Conservation (phyloP, 495 filamentous ascomycete species). For the Halenospora varia region DNA sequence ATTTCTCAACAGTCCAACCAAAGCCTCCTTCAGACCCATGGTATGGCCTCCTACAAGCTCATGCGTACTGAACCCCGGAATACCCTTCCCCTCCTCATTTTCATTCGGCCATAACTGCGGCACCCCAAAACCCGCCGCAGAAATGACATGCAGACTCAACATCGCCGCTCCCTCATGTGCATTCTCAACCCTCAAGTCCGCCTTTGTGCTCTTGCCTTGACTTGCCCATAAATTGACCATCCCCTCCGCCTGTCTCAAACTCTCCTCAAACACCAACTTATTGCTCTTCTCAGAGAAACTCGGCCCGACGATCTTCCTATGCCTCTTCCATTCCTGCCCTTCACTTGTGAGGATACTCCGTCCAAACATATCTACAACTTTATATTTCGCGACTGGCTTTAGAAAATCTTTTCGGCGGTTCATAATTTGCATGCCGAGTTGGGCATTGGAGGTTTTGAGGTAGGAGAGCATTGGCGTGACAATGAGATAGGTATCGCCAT, state of each 20-base stretch:
- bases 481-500: not conserved
- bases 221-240: conserved; percentile 15
- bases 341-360: conserved; percentile 61
- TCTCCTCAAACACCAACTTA: conserved; percentile 40
- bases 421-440: conserved; percentile 54
- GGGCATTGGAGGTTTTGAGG: conserved; percentile 52
- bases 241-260: conserved; percentile 10
- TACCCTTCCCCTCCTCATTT: conserved; percentile 33
- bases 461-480: conserved; percentile 35
- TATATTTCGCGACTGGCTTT: conserved; percentile 58
- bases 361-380: conserved; percentile 56
- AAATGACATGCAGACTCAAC: conserved; percentile 22
- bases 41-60: conserved; percentile 44
- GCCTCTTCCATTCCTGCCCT: conserved; percentile 58
- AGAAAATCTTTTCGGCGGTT: conserved; percentile 60
- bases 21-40: conserved; percentile 46
- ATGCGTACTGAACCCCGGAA: conserved; percentile 27
- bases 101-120: conserved; percentile 52
- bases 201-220: not conserved
- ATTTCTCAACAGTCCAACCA: conserved; percentile 30
- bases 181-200: conserved; percentile 14
- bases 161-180: conserved; percentile 9
- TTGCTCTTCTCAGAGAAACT: conserved; percentile 72
- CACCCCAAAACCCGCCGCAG: conserved; percentile 31
- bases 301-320: conserved; percentile 64